These are phyloP conservation scores for Apiotrichum sp. DNA, from an alignment of 1,284 basidiomycete genomes.

Conservation along the genomic window DNA sequence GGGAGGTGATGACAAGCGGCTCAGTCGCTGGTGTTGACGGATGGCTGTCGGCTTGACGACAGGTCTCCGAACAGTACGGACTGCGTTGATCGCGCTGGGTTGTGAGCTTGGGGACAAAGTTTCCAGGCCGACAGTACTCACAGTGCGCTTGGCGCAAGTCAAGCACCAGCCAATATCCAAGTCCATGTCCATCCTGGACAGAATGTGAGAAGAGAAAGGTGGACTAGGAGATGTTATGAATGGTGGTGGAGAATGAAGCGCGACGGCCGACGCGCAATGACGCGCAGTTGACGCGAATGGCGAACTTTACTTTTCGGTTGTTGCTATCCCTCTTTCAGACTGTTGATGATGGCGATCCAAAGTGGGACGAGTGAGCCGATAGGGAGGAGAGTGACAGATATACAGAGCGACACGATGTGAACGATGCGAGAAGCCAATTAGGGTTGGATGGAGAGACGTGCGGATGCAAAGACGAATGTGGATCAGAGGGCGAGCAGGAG, in stretches of 20 bases:
- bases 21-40: constrained; percentile 7
- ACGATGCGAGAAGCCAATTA: no score
- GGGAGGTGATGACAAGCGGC: constrained; percentile 23
- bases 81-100: constrained; percentile 30
- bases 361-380: background rate
- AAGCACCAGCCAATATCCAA: constrained; percentile 23
- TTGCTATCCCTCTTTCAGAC: background rate
- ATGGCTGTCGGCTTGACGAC: constrained; percentile 26
- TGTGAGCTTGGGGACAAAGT: background rate
- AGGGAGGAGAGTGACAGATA: no score
- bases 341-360: constrained; percentile 1
- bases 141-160: constrained; percentile 32
- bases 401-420: no score
- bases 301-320: background rate
- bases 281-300: background rate
- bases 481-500: no score
- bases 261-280: no score
- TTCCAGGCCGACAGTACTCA: constrained; percentile 16
- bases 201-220: background rate
- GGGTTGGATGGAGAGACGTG: no score
- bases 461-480: no score
- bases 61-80: constrained; percentile 39
- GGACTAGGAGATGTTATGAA: background rate
- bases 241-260: background rate
- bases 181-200: constrained; percentile 18